Conservation (phyloP, 768 basidiomycete genomes). For the Kwoniella mangroviensis region DNA sequence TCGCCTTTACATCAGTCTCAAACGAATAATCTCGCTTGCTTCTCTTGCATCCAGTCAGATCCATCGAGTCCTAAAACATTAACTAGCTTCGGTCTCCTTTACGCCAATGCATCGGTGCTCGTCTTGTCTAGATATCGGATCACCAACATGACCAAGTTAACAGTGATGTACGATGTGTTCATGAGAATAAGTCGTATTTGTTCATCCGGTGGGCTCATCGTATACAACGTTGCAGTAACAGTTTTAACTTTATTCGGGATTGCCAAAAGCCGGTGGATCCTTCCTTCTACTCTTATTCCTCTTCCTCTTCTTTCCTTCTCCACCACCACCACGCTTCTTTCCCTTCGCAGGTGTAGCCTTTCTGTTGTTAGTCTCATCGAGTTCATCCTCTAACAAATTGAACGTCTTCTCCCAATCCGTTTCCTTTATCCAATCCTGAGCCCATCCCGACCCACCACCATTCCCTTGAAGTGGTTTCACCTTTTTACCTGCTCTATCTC, state of each 20-base stretch:
- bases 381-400: conserved; percentile 16
- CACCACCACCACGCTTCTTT: conserved; percentile 1
- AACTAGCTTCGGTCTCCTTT: too few species aligned
- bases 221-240: too few species aligned
- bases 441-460: conserved; percentile 52
- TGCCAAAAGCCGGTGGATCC: conserved; percentile 48
- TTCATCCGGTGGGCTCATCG: too few species aligned
- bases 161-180: too few species aligned
- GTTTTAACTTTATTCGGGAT: conserved; percentile 6
- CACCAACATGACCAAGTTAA: too few species aligned
- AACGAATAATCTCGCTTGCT: too few species aligned
- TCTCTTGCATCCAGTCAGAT: too few species aligned
- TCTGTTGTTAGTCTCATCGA: conserved; percentile 4
- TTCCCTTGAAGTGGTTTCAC: conserved; percentile 45
- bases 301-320: conserved; percentile 27
- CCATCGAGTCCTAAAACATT: too few species aligned
- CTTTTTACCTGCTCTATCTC: conserved; percentile 54
- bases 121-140: too few species aligned
- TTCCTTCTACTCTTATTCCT: conserved; percentile 41
- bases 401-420: conserved; percentile 38
- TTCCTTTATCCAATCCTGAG: conserved; percentile 45
- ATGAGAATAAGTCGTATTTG: too few species aligned
- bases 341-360: neutral
- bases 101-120: too few species aligned
- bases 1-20: too few species aligned